Conservation (phyloP, 208 protist genomes). For the Herpetomonas muscarum region DNA sequence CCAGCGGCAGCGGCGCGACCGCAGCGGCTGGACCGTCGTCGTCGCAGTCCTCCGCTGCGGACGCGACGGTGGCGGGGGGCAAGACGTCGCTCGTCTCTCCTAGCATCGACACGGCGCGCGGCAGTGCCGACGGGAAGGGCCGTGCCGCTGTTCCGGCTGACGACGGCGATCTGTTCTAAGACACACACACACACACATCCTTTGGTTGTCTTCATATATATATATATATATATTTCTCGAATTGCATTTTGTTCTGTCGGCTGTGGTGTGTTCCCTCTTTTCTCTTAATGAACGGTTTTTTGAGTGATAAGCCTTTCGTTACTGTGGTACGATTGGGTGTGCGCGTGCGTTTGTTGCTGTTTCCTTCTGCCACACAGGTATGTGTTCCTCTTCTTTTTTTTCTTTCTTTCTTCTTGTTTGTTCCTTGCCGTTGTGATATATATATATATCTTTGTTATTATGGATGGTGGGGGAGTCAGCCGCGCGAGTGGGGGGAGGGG, state of each 20-base stretch:
- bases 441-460: neutral
- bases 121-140: too few species aligned
- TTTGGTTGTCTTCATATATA: neutral
- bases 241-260: neutral
- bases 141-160: neutral
- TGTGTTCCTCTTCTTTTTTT: neutral
- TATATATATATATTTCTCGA: conserved; percentile 8
- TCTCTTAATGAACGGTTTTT: conserved; percentile 5
- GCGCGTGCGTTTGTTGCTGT: neutral
- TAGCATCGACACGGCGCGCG: neutral
- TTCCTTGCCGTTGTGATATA: neutral
- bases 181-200: neutral
- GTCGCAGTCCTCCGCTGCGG: conserved; percentile 2
- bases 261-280: neutral
- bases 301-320: conserved; percentile 1
- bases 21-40: conserved; percentile 1
- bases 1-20: conserved; percentile 7
- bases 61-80: conserved; percentile 1
- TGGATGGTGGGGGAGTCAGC: too few species aligned
- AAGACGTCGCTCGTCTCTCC: neutral
- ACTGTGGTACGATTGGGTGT: too few species aligned
- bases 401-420: conserved; percentile 3
- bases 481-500: too few species aligned
- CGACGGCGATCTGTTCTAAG: neutral
- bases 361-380: neutral